Percentiles rank a stretch among this genome's conserved stretches.
Conservation (phyloP, 192 early-diverging fungal genomes). For the Jimgerdemannia flammicorona region DNA sequence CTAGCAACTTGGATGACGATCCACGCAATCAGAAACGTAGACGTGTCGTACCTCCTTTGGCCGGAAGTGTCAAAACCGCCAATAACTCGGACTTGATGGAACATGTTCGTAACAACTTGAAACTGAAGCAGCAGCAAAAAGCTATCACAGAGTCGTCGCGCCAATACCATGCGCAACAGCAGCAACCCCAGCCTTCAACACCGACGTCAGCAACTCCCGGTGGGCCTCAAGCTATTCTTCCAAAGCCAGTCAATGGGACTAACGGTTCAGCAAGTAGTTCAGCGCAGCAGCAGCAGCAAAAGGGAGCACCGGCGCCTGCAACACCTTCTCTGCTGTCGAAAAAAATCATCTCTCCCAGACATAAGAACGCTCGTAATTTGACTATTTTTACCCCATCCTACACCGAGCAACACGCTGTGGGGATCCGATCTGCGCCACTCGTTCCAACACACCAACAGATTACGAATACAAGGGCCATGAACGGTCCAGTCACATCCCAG, state of each 20-base stretch:
- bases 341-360: constrained; percentile 32
- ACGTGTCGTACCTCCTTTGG: constrained; percentile 18
- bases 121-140: constrained; percentile 61
- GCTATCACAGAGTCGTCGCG: constrained; percentile 53
- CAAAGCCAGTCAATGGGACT: constrained; percentile 8
- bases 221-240: constrained; percentile 2
- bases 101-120: constrained; percentile 44
- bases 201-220: constrained; percentile 16
- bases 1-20: constrained; percentile 20
- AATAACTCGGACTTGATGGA: constrained; percentile 47
- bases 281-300: constrained; percentile 16
- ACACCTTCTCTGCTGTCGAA: constrained; percentile 15
- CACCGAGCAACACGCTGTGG: constrained; percentile 28
- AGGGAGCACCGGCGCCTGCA: constrained; percentile 21
- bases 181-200: constrained; percentile 19
- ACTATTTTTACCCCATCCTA: constrained; percentile 50
- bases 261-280: constrained; percentile 18
- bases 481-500: constrained; percentile 17
- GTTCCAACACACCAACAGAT: constrained; percentile 27
- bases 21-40: constrained; percentile 31
- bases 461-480: constrained; percentile 8
- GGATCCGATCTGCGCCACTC: constrained; percentile 46
- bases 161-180: constrained; percentile 10
- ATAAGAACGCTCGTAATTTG: constrained; percentile 43
- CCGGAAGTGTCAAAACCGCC: constrained; percentile 10